Base-by-base conservation (phyloP, 2,329 filamentous ascomycete species). In the Myotisia sp. region DNA sequence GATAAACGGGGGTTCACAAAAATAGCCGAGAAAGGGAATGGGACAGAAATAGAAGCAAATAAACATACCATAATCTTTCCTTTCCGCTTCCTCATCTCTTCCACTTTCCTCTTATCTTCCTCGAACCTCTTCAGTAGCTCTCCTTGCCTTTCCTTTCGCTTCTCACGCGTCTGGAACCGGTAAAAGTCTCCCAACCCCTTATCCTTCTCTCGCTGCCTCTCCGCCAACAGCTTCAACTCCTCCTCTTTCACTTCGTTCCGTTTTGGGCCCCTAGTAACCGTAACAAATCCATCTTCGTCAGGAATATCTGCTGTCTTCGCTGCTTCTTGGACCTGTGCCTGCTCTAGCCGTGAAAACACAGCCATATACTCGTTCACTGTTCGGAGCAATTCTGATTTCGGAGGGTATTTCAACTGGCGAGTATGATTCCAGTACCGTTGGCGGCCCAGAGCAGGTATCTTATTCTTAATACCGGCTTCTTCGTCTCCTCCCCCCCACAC, bases 201-300 rank as follows among this genome's bases (percentile, higher is more conserved):
- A 47, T 68, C 65, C 56, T 75, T 71, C 59, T 79, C 73, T 52
- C 74, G 62, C 62, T 75, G 68, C 60, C 65, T 69, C 49, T 59
- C 59, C 45, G 74, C 71, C 38, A 65, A 60, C 48, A 70, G 57
- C 28, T 65, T 67, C 50, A 75, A 70, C 10, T 76, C 73, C 47
- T 80, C 84, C 45, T 78, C 78, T 41, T 75, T 68, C 1, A 82
- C 76, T n/a, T 78, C 79, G 5, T 68, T 68, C 38, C 78, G 66
- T 39, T 69, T 68, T 24, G 81, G 80, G 17, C 85, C 85, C 36
- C 81, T 71, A 1, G 77, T 80, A 16, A 98, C 90, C 3, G 86
- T 95, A 31, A 95, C 71, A 54, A 98, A 98, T 2, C 90, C 90
- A 55, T 98, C 90, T 50, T 84, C 86, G 55, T 98, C 90, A 0